phyloP scores from a whole-genome alignment of 257 asterid genomes.

The Nicotiana tabacum region DNA sequence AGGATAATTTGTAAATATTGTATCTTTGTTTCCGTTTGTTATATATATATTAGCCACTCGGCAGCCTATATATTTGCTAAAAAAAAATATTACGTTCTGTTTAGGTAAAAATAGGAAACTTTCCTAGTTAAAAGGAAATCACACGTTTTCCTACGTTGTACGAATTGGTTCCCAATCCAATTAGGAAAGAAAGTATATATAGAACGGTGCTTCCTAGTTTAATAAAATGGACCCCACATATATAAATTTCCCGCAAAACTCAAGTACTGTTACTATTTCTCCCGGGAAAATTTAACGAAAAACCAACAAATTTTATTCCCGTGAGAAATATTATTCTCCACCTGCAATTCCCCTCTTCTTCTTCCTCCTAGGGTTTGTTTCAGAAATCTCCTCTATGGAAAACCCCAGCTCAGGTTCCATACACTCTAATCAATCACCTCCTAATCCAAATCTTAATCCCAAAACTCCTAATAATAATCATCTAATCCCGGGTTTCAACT shows the following conservation, averaged over 20 bases:
- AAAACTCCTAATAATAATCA: conserved; percentile 26
- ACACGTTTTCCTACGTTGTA: too few relatives aligned
- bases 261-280: neutral
- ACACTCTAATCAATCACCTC: neutral
- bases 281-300: neutral
- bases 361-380: conserved; percentile 7
- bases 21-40: too few relatives aligned
- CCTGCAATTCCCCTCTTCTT: neutral
- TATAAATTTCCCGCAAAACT: conserved; percentile 1
- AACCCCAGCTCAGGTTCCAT: conserved; percentile 7
- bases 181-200: too few relatives aligned
- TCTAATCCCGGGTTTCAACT: conserved; percentile 5
- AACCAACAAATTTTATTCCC: too few relatives aligned
- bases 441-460: conserved; percentile 19
- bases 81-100: too few relatives aligned
- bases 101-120: too few relatives aligned
- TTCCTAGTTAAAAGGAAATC: too few relatives aligned
- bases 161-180: too few relatives aligned
- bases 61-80: too few relatives aligned
- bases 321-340: neutral
- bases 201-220: too few relatives aligned
- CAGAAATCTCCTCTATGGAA: conserved; percentile 15
- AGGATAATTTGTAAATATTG: too few relatives aligned
- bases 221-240: neutral
- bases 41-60: too few relatives aligned